These are phyloP conservation scores for Aechmea fasciata DNA, from an alignment of 176 grass and related monocot genomes.

Conservation along the genomic window DNA sequence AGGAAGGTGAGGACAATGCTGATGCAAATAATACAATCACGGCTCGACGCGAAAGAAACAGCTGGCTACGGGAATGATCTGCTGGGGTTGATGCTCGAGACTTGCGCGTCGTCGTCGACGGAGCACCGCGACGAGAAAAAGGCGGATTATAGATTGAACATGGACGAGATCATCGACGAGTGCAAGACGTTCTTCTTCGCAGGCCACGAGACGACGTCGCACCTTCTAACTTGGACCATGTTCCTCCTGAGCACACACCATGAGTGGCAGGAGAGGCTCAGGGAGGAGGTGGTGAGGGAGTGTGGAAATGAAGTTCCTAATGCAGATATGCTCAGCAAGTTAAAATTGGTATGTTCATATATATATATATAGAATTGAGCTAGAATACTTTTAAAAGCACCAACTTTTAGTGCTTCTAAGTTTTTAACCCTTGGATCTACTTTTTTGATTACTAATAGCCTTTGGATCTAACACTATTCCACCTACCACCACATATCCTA, in stretches of 20 bases:
- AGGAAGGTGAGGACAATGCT: conserved; percentile 29
- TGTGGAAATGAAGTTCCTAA: conserved; percentile 14
- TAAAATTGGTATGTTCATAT: conserved; percentile 35
- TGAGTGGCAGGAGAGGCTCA: conserved; percentile 53
- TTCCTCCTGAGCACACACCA: conserved; percentile 32
- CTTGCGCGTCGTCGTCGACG: not conserved
- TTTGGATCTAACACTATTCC: too few species aligned
- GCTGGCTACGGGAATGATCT: conserved; percentile 35
- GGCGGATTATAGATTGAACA: conserved; percentile 17
- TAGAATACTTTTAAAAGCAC: too few species aligned
- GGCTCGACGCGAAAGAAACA: not conserved
- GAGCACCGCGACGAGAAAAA: conserved; percentile 2
- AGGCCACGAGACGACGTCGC: conserved; percentile 42
- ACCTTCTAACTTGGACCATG: conserved; percentile 46
- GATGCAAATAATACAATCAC: conserved; percentile 27
- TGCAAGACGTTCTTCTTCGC: conserved; percentile 64
- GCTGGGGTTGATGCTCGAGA: conserved; percentile 45
- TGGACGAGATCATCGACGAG: conserved; percentile 56
- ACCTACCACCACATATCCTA: too few species aligned
- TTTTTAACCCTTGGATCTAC: too few species aligned
- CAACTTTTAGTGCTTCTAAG: too few species aligned
- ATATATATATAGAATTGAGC: too few species aligned
- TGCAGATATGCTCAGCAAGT: conserved; percentile 24
- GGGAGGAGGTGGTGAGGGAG: conserved; percentile 36
- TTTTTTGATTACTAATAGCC: too few species aligned